Evolutionary conservation across 495 filamentous ascomycete genomes (phyloP), one percentile per base, ranked within the genome.

Genomic region (Usnea hakonensis): DNA sequence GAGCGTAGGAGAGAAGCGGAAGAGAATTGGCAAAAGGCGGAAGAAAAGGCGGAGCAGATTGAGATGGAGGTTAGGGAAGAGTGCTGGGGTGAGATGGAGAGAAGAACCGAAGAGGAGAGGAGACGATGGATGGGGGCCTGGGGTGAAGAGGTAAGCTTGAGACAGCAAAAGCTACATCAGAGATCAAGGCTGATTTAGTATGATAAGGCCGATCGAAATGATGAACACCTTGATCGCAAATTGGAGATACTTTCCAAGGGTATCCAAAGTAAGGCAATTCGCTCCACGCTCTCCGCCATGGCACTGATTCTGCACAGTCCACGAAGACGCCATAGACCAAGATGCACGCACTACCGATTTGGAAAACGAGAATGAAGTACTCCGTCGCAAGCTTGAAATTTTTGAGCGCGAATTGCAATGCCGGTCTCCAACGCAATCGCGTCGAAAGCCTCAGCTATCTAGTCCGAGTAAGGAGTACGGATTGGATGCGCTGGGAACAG

Each of bases 61-160:
- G 94, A 98, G 69, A 84, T 87, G 70, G 86, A 88, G 16, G 83
- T 97, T 41, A 86, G 94, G n/a, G 94, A 96, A 69, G 92, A 96
- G 66, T 89, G 90, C 64, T 90, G 84, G 69, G 76, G 74, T 3
- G 94, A 97, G 71, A 94, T 95, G 79, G 94, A 98, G 68, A 80
- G 78, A 57, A 80, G 81, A 40, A 76, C 95, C 50, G 85, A 86
- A 63, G 75, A 82, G 28, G 90, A 95, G 68, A 83, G 90, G 73
- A 78, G 79, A 35, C 78, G 88, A 23, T 96, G 89, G 89, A 84
- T 89, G 65, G 84, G 77, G 17, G 86, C 85, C 19, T 83, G 87
- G 79, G 86, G 86, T 36, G 82, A 96, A 72, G 80, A 85, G 68
- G 88, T 90, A 59, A 77, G 82, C 23, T 40, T 36, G n/a, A 11